A percentile compares a stretch with the other conserved stretches of the same genome.
Evolutionary conservation across 179 eudicot species (phyloP).

Genomic region (Corrigiola litoralis): DNA sequence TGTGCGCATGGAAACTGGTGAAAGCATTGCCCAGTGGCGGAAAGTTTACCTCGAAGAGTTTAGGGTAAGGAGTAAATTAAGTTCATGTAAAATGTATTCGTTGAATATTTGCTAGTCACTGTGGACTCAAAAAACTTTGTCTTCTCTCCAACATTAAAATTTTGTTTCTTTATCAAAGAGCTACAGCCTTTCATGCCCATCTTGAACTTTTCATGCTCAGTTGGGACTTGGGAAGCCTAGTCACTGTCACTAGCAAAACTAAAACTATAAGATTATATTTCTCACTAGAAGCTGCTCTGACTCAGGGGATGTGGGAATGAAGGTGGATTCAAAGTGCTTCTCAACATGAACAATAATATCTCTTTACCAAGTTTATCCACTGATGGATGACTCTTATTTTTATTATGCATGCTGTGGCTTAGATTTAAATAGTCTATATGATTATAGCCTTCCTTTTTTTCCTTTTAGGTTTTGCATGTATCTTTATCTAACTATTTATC

Average conservation of each 20-base stretch:
- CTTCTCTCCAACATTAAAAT: not conserved
- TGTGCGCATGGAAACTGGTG: conserved; percentile 63
- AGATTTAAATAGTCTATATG: too few relatives aligned
- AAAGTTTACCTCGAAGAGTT: conserved; percentile 38
- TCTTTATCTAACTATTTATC: too few relatives aligned
- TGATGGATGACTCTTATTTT: too few relatives aligned
- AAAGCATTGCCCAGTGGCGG: conserved; percentile 71
- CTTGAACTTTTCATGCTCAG: not conserved
- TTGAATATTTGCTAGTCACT: not conserved
- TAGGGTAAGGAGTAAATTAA: conserved; percentile 38
- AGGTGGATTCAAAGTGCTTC: not conserved
- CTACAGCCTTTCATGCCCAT: not conserved
- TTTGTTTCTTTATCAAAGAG: not conserved
- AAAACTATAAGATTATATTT: not conserved
- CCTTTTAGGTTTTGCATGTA: too few relatives aligned
- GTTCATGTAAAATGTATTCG: conserved; percentile 6
- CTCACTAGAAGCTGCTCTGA: not conserved
- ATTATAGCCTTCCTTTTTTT: too few relatives aligned
- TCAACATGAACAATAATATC: not conserved
- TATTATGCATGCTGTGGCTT: too few relatives aligned
- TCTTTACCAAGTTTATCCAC: too few relatives aligned
- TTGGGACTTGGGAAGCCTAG: not conserved
- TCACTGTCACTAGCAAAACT: not conserved
- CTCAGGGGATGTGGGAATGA: not conserved
- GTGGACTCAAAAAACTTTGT: not conserved